Percentiles rank a stretch among this genome's conserved stretches.
phyloP scores from a whole-genome alignment of 805 yeast species.

The Metschnikowia peoriensis region DNA sequence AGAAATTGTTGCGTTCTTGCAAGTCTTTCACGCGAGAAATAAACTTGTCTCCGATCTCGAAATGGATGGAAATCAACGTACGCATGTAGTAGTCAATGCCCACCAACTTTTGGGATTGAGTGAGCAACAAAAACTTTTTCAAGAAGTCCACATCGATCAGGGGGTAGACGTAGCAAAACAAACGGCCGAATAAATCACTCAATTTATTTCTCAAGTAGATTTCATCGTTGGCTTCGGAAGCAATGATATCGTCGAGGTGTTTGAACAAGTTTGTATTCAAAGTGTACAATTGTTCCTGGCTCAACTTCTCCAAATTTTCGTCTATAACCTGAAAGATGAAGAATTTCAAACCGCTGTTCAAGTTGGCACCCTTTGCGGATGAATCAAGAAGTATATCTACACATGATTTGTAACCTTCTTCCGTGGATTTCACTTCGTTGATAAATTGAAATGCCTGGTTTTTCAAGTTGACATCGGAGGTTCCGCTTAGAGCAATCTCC shows the following conservation, averaged over 20 bases:
- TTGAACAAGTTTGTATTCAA: conserved; percentile 50
- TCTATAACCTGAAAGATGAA: conserved; percentile 71
- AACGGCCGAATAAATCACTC: conserved; percentile 31
- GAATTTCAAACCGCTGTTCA: conserved; percentile 58
- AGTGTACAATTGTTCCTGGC: conserved; percentile 43
- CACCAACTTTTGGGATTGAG: conserved; percentile 19
- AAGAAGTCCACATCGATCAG: conserved; percentile 32
- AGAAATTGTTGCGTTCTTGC: conserved; percentile 60
- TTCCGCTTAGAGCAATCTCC: conserved; percentile 71
- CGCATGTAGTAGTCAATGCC: conserved; percentile 69
- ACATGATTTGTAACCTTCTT: conserved; percentile 56
- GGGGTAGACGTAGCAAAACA: conserved; percentile 37
- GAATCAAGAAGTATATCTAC: conserved; percentile 42
- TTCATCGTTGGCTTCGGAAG: conserved; percentile 23
- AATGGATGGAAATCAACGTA: conserved; percentile 72
- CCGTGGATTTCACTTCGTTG: conserved; percentile 50
- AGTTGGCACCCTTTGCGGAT: conserved; percentile 13
- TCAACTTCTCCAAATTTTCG: conserved; percentile 46
- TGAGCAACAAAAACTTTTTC: conserved; percentile 27
- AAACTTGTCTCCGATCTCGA: conserved; percentile 90
- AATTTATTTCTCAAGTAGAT: conserved; percentile 37
- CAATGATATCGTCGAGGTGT: conserved; percentile 33
- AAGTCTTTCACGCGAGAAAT: conserved; percentile 64
- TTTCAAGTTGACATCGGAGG: conserved; percentile 53
- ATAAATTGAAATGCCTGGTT: conserved; percentile 51